Base-by-base conservation (phyloP, 176 grass and related monocot species). In the Hordeum marinum region DNA sequence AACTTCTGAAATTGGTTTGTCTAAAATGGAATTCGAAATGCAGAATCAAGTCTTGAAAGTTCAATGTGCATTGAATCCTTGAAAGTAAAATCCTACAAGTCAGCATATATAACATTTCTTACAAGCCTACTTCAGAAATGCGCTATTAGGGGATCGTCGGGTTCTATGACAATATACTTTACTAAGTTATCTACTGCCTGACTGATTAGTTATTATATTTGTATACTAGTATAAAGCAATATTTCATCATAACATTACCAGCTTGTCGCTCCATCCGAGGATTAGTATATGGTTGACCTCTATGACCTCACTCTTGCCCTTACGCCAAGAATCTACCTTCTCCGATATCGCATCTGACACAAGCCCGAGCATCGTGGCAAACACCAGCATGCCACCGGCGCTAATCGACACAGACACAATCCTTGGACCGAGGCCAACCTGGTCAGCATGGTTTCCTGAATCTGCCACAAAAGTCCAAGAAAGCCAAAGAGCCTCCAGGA, bases 391-490 rank as follows among this genome's bases (percentile, higher is more conserved):
- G 26, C 96, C 96, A 26, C 96, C 96, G 12, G 93, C 89, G 80
- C 89, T 98, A 84, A 98, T 94, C 3, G 89, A 95, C 58, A 98
- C 91, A 0, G 96, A 98, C 52, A 98, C 96, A 39, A 98, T 92
- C 70, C 96, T 86, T 67, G 96, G 91, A 20, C 96, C 93, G 36
- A 93, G 77, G 10, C 96, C 96, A 82, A 90, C 78, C 77, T 98
- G 96, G 72, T 98, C 96, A 1, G 93, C 93, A 92, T 98, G 93
- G 78, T 98, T 94, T 83, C 96, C 96, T 41, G 96, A 98, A 89
- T 98, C 96, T 73, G 96, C 96, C 80, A 98, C 96, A 88, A 98
- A 98, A 69, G 93, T 98, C 96, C 96, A 98, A 13, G 96, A 98
- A 90, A 95, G 88, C 96, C 96, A 98, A 64, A 98, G 83, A 86